These are phyloP conservation scores for Mycena vitilis DNA, from an alignment of 768 basidiomycete species.

Conservation along the genomic window DNA sequence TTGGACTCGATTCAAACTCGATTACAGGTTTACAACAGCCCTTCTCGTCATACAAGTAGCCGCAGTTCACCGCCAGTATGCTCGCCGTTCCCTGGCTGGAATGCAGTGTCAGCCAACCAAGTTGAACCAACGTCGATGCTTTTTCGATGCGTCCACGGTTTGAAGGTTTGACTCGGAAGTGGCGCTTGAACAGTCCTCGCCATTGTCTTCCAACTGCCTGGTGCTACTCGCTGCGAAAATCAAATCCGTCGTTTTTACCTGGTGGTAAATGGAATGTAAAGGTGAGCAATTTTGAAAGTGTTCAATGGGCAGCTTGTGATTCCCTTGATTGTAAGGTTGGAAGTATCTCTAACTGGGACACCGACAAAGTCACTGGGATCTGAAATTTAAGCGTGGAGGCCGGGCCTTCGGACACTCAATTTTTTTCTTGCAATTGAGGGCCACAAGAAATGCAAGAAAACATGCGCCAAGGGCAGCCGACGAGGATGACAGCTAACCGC, in stretches of 20 bases:
- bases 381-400: constrained; percentile 53
- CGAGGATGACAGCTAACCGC: constrained; percentile 42
- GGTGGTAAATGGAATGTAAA: no score
- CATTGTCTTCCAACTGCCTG: constrained; percentile 57
- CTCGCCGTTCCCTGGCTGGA: constrained; percentile 45
- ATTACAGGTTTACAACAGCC: constrained; percentile 15
- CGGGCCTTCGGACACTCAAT: constrained; percentile 52
- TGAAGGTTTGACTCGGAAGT: no score
- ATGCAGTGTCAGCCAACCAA: no score
- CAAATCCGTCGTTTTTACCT: constrained; percentile 52
- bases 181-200: constrained; percentile 59
- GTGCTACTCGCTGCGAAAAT: constrained; percentile 62
- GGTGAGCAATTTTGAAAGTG: no score
- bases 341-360: constrained; percentile 61
- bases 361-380: constrained; percentile 26
- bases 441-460: constrained; percentile 52
- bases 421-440: constrained; percentile 49
- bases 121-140: no score
- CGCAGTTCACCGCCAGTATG: constrained; percentile 51
- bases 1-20: background rate
- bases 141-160: constrained; percentile 54
- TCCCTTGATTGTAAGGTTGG: constrained; percentile 41
- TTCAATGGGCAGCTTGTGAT: constrained; percentile 32
- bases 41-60: background rate
- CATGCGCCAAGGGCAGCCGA: constrained; percentile 50